phyloP scores from a whole-genome alignment of 176 grass and related monocot genomes.

The Ensete glaucum region DNA sequence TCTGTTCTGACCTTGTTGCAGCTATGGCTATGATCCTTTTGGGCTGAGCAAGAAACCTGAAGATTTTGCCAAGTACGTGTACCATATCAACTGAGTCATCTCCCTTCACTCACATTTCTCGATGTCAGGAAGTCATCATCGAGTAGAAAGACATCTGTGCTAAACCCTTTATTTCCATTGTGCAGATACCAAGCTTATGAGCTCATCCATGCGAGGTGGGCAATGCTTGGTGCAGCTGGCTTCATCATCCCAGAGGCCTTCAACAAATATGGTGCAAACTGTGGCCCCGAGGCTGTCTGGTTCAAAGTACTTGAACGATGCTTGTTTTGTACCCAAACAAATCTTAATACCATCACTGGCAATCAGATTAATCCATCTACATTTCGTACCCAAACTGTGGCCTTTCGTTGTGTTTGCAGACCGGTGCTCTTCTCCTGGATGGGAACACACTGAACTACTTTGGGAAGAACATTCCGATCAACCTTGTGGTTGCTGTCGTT shows the following conservation, averaged over 20 bases:
- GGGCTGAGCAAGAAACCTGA: slow-evolving; percentile 93
- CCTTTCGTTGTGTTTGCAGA: slow-evolving; percentile 25
- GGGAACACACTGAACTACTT: slow-evolving; percentile 99
- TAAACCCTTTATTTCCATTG: background rate
- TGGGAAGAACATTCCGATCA: slow-evolving; percentile 96
- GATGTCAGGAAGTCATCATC: too few relatives aligned
- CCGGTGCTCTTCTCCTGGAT: slow-evolving; percentile 91
- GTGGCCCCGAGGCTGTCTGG: slow-evolving; percentile 91
- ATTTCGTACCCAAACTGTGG: too few relatives aligned
- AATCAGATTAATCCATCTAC: too few relatives aligned
- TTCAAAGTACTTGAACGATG: slow-evolving; percentile 46
- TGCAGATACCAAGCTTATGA: slow-evolving; percentile 84
- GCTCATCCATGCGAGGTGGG: slow-evolving; percentile 92
- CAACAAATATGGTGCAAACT: slow-evolving; percentile 92
- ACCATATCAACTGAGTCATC: background rate
- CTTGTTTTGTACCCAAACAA: too few relatives aligned
- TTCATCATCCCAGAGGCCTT: slow-evolving; percentile 84
- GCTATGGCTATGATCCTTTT: slow-evolving; percentile 91
- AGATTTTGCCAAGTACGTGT: slow-evolving; percentile 63
- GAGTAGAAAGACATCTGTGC: too few relatives aligned
- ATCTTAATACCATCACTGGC: too few relatives aligned
- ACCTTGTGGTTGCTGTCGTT: slow-evolving; percentile 57
- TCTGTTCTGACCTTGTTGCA: slow-evolving; percentile 13
- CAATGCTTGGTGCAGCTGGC: slow-evolving; percentile 87
- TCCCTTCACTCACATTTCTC: too few relatives aligned